phyloP scores from a whole-genome alignment of 139 green algal genomes.

The Gonium pectorale region DNA sequence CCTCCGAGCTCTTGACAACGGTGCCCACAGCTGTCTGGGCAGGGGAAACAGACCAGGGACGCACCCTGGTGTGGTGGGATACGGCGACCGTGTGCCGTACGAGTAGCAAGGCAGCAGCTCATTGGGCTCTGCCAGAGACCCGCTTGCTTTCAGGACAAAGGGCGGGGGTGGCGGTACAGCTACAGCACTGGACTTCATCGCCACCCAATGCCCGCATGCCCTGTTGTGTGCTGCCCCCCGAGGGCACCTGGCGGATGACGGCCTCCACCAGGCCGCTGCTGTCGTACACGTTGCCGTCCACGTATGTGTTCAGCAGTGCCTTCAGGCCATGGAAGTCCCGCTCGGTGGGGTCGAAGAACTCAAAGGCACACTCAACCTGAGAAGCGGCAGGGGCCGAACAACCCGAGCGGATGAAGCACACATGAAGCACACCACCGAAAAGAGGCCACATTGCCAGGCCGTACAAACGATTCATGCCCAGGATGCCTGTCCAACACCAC shows the following conservation, averaged over 20 bases:
- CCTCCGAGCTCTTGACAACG: constrained; percentile 87
- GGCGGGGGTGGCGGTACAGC: not conserved
- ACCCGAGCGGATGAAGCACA: too few species aligned
- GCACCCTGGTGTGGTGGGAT: not conserved
- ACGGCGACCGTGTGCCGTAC: not conserved
- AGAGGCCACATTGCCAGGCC: too few species aligned
- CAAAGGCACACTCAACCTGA: constrained; percentile 74
- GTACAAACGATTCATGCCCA: too few species aligned
- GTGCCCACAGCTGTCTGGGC: constrained; percentile 78
- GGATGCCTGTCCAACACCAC: too few species aligned
- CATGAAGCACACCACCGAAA: too few species aligned
- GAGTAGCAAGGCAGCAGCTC: not conserved
- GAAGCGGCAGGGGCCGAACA: too few species aligned
- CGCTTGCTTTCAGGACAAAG: not conserved
- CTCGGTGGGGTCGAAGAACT: constrained; percentile 90
- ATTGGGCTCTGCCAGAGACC: not conserved
- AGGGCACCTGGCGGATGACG: constrained; percentile 77
- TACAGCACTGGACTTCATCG: not conserved
- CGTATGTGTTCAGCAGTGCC: constrained; percentile 80
- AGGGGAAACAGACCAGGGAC: not conserved
- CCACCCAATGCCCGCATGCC: not conserved
- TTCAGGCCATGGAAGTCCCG: constrained; percentile 90
- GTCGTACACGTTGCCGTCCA: constrained; percentile 82
- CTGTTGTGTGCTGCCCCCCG: not conserved
- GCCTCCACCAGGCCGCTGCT: constrained; percentile 78